Base-by-base conservation (phyloP, 2,329 filamentous ascomycete species). In the Colletotrichum sublineola region DNA sequence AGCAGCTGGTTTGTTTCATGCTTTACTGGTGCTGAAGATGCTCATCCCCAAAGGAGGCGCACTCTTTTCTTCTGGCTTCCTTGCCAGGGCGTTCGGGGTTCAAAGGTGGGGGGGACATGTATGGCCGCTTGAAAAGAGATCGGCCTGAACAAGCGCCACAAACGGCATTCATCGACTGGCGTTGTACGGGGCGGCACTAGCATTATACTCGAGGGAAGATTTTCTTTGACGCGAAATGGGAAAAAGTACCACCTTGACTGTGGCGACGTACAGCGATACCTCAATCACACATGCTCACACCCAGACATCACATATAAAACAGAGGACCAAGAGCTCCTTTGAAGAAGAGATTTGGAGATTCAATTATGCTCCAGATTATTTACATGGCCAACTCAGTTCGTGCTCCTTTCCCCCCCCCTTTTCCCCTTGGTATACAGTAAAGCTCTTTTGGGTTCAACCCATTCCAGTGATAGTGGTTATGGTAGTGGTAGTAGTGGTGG, bases 261-360 rank as follows among this genome's bases (percentile, higher is more conserved):
- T 36, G 20, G 29, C 12, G 29, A 14, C 36, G 40, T 52, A 40
- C 12, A 24, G 18, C 33, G 44, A 50, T 50, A 40, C 33, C 60
- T 29, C 42, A 7, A 2, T 42, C 2, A 42, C 3, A 33, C 12
- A 9, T 7, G 8, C 44, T 11, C 44, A n/a, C 8, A 24, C 20
- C 24, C 5, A 31, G 0, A 31, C 7, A 15, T 46, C 38, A 55
- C 62, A 56, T 20, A 14, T 44, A 12, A 20, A 15, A 3, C 7
- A 36, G 31, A 29, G 36, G 50, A 20, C 20, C 36, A 55, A 29
- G 8, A 38, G 18, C 18, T 29, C 6, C 63, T 33, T 38, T 65
- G 33, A 73, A 74, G 72, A 65, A 58, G 68, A 68, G 72, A 74
- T 72, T 68, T 14, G 60, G 56, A 61, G 64, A 42, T 31, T 57